Evolutionary conservation across 192 early-diverging fungal species (phyloP).

Genomic region (Entomortierella chlamydospora): DNA sequence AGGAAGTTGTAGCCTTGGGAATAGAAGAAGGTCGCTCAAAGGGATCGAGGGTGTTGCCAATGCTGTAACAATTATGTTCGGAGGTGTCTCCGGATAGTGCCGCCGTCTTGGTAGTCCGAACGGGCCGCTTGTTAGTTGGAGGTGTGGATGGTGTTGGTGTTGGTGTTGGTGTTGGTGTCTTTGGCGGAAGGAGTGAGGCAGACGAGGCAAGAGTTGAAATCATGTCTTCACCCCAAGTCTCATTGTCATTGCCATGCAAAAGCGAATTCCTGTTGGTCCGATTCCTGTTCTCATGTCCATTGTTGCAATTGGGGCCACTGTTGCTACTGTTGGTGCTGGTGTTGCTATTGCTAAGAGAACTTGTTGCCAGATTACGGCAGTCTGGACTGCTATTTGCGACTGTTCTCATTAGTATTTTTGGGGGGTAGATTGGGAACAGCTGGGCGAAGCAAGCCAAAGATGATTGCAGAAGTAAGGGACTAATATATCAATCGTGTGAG

Average conservation of each 20-base stretch:
- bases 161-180: neutral
- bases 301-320: constrained; percentile 8
- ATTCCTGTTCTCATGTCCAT: neutral
- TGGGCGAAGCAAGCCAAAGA: neutral
- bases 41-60: neutral
- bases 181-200: neutral
- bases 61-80: neutral
- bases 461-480: neutral
- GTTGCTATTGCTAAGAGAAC: neutral
- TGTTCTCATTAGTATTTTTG: neutral
- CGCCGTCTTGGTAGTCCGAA: neutral
- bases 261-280: neutral
- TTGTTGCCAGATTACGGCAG: neutral
- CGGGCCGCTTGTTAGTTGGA: neutral
- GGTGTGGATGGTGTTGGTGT: neutral
- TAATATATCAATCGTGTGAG: neutral
- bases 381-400: constrained; percentile 9
- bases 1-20: neutral
- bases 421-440: neutral
- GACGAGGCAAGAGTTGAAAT: neutral
- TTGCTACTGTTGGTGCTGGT: neutral
- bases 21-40: neutral
- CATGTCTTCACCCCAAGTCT: neutral
- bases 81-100: neutral
- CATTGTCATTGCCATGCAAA: neutral